phyloP scores from a whole-genome alignment of 2,329 filamentous ascomycete genomes.

The Ceratocystis variospora region DNA sequence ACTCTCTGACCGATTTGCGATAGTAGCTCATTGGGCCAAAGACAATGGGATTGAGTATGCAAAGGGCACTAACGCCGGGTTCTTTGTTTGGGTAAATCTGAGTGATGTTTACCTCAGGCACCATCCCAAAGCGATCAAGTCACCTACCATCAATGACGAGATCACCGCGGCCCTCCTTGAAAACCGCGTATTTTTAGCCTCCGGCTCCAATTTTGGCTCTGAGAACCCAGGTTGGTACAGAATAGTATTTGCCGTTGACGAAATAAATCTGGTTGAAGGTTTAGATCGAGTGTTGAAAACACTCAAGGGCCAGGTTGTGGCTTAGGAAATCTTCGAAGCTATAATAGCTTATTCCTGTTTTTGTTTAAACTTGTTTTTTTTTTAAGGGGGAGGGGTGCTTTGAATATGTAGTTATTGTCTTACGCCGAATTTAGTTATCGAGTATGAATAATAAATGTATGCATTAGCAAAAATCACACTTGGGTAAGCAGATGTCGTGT shows the following conservation, averaged over 20 bases:
- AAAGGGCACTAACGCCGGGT: slow-evolving; percentile 36
- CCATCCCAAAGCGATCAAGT: slow-evolving; percentile 17
- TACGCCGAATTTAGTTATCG: neutral
- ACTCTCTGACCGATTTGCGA: slow-evolving; percentile 29
- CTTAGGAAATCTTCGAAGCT: neutral
- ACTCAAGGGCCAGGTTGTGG: slow-evolving; percentile 6
- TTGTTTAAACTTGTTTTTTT: neutral
- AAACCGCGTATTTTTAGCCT: slow-evolving; percentile 28
- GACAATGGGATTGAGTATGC: slow-evolving; percentile 33
- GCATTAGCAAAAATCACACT: neutral
- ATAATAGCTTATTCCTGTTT: neutral
- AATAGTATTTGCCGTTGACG: slow-evolving; percentile 29
- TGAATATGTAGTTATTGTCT: neutral
- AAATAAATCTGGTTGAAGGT: slow-evolving; percentile 24
- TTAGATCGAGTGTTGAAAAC: slow-evolving; percentile 17
- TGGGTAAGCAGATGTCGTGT: neutral
- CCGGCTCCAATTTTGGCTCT: slow-evolving; percentile 28
- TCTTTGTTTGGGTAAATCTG: slow-evolving; percentile 43
- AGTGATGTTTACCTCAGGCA: slow-evolving; percentile 24
- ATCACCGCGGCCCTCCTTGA: slow-evolving; percentile 25
- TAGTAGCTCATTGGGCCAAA: slow-evolving; percentile 28
- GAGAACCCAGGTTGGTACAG: slow-evolving; percentile 30
- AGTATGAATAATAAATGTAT: neutral
- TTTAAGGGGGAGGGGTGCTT: neutral
- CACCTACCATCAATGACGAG: slow-evolving; percentile 22